A percentile compares a stretch with the other conserved stretches of the same genome.
phyloP scores from a whole-genome alignment of 805 yeast genomes.

The Geotrichum ghanense region DNA sequence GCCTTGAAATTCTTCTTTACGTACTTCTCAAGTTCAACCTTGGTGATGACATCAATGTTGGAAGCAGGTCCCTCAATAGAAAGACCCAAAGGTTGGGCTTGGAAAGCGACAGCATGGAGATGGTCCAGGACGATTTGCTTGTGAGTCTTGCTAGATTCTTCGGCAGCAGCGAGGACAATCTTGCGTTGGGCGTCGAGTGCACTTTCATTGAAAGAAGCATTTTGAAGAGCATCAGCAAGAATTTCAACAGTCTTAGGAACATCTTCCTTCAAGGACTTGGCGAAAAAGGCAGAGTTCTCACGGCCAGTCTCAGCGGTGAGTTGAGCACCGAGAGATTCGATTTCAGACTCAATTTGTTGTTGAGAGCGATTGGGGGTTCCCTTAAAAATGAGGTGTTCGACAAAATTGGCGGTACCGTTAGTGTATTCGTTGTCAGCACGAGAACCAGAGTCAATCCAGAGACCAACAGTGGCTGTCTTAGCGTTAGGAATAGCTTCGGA shows the following conservation, averaged over 20 bases:
- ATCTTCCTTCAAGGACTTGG: conserved; percentile 72
- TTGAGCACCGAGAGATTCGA: conserved; percentile 93
- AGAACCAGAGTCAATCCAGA: conserved; percentile 98
- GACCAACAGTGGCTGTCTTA: conserved; percentile 93
- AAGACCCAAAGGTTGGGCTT: conserved; percentile 87
- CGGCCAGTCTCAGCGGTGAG: conserved; percentile 97
- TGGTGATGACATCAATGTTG: conserved; percentile 68
- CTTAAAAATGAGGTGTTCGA: conserved; percentile 94
- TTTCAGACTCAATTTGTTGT: conserved; percentile 75
- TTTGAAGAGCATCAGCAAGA: conserved; percentile 77
- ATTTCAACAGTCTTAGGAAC: conserved; percentile 81
- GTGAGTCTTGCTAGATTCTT: conserved; percentile 95
- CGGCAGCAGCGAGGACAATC: conserved; percentile 90
- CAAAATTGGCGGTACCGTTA: conserved; percentile 95
- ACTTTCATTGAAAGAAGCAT: conserved; percentile 64
- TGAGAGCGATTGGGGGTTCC: conserved; percentile 82
- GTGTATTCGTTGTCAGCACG: conserved; percentile 77
- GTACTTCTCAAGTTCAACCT: conserved; percentile 66
- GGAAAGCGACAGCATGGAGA: conserved; percentile 83
- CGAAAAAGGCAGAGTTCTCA: conserved; percentile 94
- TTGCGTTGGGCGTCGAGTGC: conserved; percentile 95
- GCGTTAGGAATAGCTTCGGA: conserved; percentile 79
- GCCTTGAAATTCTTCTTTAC: conserved; percentile 84
- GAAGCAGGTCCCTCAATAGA: conserved; percentile 92
- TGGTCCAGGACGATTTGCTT: conserved; percentile 98